Evolutionary conservation across 352 stramenopile genomes (phyloP).

Genomic region (Aphanomyces invadans): DNA sequence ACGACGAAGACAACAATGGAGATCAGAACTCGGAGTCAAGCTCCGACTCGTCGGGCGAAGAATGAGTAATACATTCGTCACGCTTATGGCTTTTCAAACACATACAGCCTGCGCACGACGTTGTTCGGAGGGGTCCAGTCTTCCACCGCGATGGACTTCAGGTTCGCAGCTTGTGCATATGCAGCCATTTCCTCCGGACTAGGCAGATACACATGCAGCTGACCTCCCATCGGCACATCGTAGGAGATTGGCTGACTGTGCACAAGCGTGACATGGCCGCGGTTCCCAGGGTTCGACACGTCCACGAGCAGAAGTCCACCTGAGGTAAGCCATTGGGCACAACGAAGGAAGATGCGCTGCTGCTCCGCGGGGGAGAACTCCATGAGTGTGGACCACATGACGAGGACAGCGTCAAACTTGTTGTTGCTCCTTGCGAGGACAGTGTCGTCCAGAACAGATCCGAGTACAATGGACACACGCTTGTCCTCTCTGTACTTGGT

Average conservation of each 20-base stretch:
- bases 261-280: neutral
- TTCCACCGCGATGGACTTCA: neutral
- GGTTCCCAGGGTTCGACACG: neutral
- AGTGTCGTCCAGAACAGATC: neutral
- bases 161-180: neutral
- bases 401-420: neutral
- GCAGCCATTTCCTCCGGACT: neutral
- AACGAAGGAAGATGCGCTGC: neutral
- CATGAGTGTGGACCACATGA: neutral
- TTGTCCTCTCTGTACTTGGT: neutral
- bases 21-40: slow-evolving; percentile 19
- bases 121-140: neutral
- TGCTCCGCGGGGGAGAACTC: neutral
- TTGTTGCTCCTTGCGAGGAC: neutral
- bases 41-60: slow-evolving; percentile 20
- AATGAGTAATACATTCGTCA: neutral
- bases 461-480: neutral
- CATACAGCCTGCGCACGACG: neutral
- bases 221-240: neutral
- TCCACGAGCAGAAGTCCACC: too few species aligned
- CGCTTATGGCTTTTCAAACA: neutral
- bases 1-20: slow-evolving; percentile 12
- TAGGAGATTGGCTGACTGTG: neutral
- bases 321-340: neutral
- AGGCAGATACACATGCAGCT: neutral